Evolutionary conservation across 495 filamentous ascomycete species (phyloP).

Genomic region (Ramalina intermedia): DNA sequence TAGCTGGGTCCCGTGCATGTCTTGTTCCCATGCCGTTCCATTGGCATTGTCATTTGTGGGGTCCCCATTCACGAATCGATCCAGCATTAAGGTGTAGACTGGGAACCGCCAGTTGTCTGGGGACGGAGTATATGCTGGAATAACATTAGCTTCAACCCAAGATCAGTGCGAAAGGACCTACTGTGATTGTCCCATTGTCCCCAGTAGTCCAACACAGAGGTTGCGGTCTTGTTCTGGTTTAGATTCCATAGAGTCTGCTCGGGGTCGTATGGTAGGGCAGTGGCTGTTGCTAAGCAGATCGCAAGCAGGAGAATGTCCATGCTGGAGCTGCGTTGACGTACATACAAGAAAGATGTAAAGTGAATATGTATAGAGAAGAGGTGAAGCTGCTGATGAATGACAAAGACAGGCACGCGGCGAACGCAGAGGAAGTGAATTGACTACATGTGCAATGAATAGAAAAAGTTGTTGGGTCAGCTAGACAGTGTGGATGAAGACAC

Average conservation of each 20-base stretch:
- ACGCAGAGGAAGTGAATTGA: too few relatives aligned
- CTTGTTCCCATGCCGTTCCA: slow-evolving; percentile 25
- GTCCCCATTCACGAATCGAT: slow-evolving; percentile 29
- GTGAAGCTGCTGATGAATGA: too few relatives aligned
- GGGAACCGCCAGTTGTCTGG: slow-evolving; percentile 31
- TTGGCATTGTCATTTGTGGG: slow-evolving; percentile 26
- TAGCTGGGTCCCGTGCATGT: slow-evolving; percentile 25
- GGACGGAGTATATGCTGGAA: slow-evolving; percentile 22
- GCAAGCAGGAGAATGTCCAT: too few relatives aligned
- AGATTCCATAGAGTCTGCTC: slow-evolving; percentile 25
- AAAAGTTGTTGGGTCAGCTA: too few relatives aligned
- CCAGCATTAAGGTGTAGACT: slow-evolving; percentile 27
- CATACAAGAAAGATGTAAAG: too few relatives aligned
- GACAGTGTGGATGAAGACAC: too few relatives aligned
- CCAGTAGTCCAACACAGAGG: slow-evolving; percentile 23
- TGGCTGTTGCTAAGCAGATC: not conserved
- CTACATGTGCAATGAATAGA: too few relatives aligned
- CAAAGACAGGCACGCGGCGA: too few relatives aligned
- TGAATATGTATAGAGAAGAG: too few relatives aligned
- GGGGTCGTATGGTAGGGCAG: slow-evolving; percentile 9
- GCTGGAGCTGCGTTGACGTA: too few relatives aligned
- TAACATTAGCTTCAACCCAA: not conserved
- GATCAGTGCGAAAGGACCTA: not conserved
- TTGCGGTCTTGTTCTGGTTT: slow-evolving; percentile 25
- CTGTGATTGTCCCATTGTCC: slow-evolving; percentile 26